Percentiles rank a stretch among this genome's conserved stretches.
phyloP scores from a whole-genome alignment of 139 green algal species.

The Coelastrella sp. region DNA sequence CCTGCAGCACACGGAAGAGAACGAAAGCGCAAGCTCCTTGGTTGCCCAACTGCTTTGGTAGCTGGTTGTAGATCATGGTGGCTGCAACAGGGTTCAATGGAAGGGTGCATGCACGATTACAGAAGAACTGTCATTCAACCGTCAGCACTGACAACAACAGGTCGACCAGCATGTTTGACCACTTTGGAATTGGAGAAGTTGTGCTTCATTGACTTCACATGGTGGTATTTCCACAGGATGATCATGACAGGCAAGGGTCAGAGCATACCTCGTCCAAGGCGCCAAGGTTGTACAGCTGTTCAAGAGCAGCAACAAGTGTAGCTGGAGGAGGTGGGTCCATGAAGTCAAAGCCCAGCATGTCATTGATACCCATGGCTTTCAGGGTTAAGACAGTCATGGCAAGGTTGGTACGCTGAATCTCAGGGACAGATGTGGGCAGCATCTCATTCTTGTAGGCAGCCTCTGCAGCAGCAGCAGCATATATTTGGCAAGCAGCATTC shows the following conservation, averaged over 20 bases:
- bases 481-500: not conserved
- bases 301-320: constrained; percentile 82
- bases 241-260: no score
- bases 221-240: no score
- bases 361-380: constrained; percentile 99
- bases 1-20: constrained; percentile 87
- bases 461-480: constrained; percentile 67
- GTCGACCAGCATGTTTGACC: no score
- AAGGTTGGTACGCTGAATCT: constrained; percentile 93
- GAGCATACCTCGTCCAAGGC: constrained; percentile 89
- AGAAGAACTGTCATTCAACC: no score
- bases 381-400: constrained; percentile 92
- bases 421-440: constrained; percentile 86
- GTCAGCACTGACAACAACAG: no score
- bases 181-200: no score
- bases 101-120: no score
- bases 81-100: no score
- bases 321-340: constrained; percentile 95
- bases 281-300: constrained; percentile 97
- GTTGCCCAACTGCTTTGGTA: no score
- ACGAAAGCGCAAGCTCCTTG: not conserved
- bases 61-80: no score
- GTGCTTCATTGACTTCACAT: no score
- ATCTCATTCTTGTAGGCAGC: constrained; percentile 93
- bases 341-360: constrained; percentile 98